Base-by-base conservation (phyloP, 495 filamentous ascomycete genomes). In the Ramalina intermedia region DNA sequence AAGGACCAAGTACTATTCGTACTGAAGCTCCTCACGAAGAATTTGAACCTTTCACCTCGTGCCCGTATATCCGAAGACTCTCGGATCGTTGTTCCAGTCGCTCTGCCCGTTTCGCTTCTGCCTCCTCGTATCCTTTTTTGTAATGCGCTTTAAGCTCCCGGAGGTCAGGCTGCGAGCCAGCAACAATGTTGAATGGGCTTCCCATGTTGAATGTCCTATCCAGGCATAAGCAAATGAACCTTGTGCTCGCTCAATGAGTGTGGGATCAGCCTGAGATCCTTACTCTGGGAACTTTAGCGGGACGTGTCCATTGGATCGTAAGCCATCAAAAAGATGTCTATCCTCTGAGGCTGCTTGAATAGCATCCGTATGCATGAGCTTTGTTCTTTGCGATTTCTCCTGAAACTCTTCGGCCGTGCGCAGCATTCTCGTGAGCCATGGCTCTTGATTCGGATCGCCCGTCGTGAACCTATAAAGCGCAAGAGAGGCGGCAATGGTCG, bases 301-400 rank as follows among this genome's bases (percentile, higher is more conserved):
- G 27, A 76, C 61, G 50, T 61, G 55, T 51, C 66, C 63, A 33
- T 58, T 66, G 46, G 64, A 64, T 27, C 56, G 64, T 49, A 74
- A 67, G 59, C 72, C 76, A 39, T 73, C 63, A 56, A 85, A 84
- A 56, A 88, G 60, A 55, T 79, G 75, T 57, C 76, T 68, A 61
- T 87, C 81, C 42, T 66, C 58, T 18, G 76, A 84, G 18, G 82
- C 84, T 65, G 80, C 79, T 69, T 87, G 82, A 44, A 85, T 61
- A 55, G 75, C 71, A 33, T 62, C 64, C 5, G 77, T 80, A 59
- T 81, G 84, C 48, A 82, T 57, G 23, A 69, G 67, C 58, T 84
- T 86, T 43, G 74, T 68, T 55, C 73, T 62, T 56, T 74, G 73
- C 61, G 72, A 81, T 3, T 69, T 55, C 52, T 80, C 65, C 27